Evolutionary conservation across 331 rosid genomes (phyloP).

Genomic region (Phaseolus coccineus): DNA sequence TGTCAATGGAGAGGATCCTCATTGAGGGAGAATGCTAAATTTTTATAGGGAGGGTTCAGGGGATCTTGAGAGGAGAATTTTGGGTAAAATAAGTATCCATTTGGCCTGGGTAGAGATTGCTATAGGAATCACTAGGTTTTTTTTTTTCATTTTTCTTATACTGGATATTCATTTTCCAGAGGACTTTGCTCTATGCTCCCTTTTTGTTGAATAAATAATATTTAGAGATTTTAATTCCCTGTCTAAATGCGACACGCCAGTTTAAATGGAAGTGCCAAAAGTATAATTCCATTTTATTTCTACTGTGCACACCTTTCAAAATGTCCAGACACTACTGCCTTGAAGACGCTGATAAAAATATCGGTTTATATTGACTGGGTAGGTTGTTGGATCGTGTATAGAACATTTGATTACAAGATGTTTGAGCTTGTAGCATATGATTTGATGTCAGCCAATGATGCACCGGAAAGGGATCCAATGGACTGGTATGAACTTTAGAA

Average conservation of each 20-base stretch:
- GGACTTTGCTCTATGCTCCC: background rate
- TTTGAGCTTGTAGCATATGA: conserved; percentile 84
- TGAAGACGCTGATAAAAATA: conserved; percentile 27
- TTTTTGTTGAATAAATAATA: background rate
- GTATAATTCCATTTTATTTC: conserved; percentile 19
- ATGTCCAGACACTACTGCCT: conserved; percentile 24
- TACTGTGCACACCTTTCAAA: background rate
- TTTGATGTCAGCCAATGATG: conserved; percentile 94
- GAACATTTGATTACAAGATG: conserved; percentile 59
- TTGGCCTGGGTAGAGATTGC: background rate
- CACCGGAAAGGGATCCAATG: conserved; percentile 98
- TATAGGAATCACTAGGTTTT: background rate
- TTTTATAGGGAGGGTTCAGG: background rate
- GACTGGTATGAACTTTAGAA: conserved; percentile 64
- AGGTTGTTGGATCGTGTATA: conserved; percentile 89
- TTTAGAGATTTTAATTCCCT: background rate
- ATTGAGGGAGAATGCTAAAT: background rate
- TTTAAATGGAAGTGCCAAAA: background rate
- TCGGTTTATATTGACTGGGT: conserved; percentile 31
- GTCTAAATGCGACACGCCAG: background rate
- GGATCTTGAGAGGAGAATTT: background rate
- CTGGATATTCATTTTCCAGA: background rate
- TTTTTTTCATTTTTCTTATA: background rate
- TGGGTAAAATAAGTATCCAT: background rate
- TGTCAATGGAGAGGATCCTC: background rate